Conservation (phyloP, 768 basidiomycete species). For the Cyclocybe cylindracea region DNA sequence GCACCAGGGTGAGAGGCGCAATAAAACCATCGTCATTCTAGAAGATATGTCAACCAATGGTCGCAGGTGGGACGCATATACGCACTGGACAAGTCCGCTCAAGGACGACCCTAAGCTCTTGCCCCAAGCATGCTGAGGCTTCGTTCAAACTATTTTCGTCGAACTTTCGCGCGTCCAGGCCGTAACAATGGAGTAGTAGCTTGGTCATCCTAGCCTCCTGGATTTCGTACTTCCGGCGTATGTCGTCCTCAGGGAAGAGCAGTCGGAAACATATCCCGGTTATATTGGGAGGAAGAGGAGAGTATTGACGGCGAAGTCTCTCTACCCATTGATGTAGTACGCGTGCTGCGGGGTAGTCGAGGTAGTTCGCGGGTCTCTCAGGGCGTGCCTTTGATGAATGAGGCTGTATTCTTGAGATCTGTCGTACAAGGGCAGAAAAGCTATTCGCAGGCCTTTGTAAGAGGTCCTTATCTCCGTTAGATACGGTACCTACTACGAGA, state of each 20-base stretch:
- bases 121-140: slow-evolving; percentile 69
- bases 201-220: slow-evolving; percentile 63
- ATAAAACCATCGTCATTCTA: slow-evolving; percentile 32
- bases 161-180: slow-evolving; percentile 31
- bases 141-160: slow-evolving; percentile 42
- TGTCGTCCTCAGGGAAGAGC: slow-evolving; percentile 85
- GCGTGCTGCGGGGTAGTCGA: slow-evolving; percentile 37
- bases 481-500: slow-evolving; percentile 43
- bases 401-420: slow-evolving; percentile 39
- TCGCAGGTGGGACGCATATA: neutral
- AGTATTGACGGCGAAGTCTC: slow-evolving; percentile 39
- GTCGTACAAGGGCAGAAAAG: slow-evolving; percentile 50
- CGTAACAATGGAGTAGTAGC: slow-evolving; percentile 51
- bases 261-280: slow-evolving; percentile 67
- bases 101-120: slow-evolving; percentile 54
- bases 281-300: slow-evolving; percentile 52
- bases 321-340: slow-evolving; percentile 47
- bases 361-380: slow-evolving; percentile 13
- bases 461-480: too few relatives aligned
- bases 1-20: slow-evolving; percentile 39
- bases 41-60: neutral
- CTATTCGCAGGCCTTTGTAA: slow-evolving; percentile 24
- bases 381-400: slow-evolving; percentile 20
- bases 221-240: slow-evolving; percentile 67
- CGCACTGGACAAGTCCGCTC: slow-evolving; percentile 40